Evolutionary conservation across 192 early-diverging fungal genomes (phyloP), one percentile per base, ranked within the genome.

Genomic region (Coemansia brasiliensis): DNA sequence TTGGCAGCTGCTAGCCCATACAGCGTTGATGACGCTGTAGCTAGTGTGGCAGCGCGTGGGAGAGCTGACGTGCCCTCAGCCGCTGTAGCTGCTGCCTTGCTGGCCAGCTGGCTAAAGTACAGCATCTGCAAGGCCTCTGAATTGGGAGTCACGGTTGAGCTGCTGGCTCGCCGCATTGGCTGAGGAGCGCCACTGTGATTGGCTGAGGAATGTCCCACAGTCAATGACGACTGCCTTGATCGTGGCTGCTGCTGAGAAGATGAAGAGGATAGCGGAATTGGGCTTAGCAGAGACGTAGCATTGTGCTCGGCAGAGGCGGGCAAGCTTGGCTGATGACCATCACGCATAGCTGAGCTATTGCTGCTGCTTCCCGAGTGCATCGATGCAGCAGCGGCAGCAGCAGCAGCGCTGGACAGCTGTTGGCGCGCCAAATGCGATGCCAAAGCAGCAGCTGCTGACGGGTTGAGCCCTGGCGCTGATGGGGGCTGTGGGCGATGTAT

Each of bases 81-180:
- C 0, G 68, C 27, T 0, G 57, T 57, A 10, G 69, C 57, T 1
- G 63, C 56, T 1, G 69, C 63, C n/a, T 60, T 69, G 63, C 63
- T 40, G 12, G 74, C 74, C 50, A 78, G 49, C 55, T 78, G 68
- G 21, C 64, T 67, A 16, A 78, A 60, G 54, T 71, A 78, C 51
- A 78, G 53, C 74, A 78, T 78, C 48, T 78, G 74, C 63, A 78
- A 49, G 3, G 74, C 68, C 13, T 78, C 74, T 2, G 74, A 39
- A 48, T 18, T 41, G 6, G 37, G 25, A 13, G 22, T 8, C 4
- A 44, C 27, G 17, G 44, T 48, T 41, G 24, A 26, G 54, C 29
- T 45, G 22, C 41, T 15, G 32, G 32, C 32, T n/a, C 39, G 25
- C 15, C 37, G 50, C n/a, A 42, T 12, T 12, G 62, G 35, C 53